A percentile compares a stretch with the other conserved stretches of the same genome.
Conservation (phyloP, 2,329 filamentous ascomycete species). For the Fusarium domesticum region DNA sequence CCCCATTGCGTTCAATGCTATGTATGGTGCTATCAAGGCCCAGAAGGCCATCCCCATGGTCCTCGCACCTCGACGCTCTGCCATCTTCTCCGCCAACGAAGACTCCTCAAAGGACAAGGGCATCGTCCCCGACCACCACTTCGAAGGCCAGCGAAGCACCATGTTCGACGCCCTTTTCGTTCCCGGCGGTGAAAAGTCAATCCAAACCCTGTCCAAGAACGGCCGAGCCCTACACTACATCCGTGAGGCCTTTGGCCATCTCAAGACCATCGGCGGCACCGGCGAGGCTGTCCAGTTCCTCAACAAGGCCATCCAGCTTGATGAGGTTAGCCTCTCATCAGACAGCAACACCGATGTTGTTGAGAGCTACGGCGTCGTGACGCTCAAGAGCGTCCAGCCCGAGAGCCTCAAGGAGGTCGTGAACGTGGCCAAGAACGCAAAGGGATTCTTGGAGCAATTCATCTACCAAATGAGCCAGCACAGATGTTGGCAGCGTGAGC, state of each 20-base stretch:
- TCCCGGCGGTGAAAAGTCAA: conserved; percentile 64
- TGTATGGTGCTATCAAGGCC: conserved; percentile 60
- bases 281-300: conserved; percentile 69
- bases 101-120: conserved; percentile 51
- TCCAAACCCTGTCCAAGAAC: conserved; percentile 62
- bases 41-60: conserved; percentile 66
- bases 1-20: conserved; percentile 58
- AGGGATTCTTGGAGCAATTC: conserved; percentile 69
- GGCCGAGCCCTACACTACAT: conserved; percentile 75
- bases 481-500: conserved; percentile 69
- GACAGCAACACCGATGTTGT: conserved; percentile 42
- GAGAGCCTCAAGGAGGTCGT: conserved; percentile 60
- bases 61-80: conserved; percentile 66
- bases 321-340: conserved; percentile 41
- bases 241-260: conserved; percentile 75
- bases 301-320: conserved; percentile 43
- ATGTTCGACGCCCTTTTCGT: conserved; percentile 80
- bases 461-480: conserved; percentile 68
- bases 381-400: conserved; percentile 52
- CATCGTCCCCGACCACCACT: conserved; percentile 69
- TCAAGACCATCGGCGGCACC: conserved; percentile 74
- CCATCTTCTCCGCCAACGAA: conserved; percentile 61
- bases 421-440: conserved; percentile 63
- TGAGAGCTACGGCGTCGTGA: conserved; percentile 77
- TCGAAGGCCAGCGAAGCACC: conserved; percentile 75